phyloP scores from a whole-genome alignment of 148 eudicot genomes.

The Rheum nobile region DNA sequence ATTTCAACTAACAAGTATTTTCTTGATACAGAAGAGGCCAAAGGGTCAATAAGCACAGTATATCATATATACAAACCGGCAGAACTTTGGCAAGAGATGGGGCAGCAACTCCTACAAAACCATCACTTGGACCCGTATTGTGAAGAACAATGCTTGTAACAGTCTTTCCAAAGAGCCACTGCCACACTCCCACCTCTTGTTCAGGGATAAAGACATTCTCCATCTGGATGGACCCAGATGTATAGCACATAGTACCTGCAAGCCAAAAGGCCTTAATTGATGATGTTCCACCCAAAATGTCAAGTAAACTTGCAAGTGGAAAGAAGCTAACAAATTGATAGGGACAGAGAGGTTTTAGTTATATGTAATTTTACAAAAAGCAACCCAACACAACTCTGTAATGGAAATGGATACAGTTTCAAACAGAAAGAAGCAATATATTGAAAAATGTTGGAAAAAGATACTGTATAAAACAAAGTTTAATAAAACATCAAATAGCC shows the following conservation, averaged over 20 bases:
- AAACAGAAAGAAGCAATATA: neutral
- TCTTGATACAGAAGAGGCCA: neutral
- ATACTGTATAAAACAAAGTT: neutral
- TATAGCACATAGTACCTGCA: conserved; percentile 96
- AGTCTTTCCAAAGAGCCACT: conserved; percentile 87
- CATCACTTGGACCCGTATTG: conserved; percentile 69
- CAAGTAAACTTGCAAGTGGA: neutral
- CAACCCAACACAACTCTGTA: neutral
- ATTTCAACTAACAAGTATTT: neutral
- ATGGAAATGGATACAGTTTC: neutral
- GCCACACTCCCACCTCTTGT: conserved; percentile 91
- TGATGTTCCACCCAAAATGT: neutral
- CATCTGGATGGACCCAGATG: conserved; percentile 80
- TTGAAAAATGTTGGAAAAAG: neutral
- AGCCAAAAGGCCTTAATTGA: neutral
- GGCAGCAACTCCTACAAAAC: conserved; percentile 90
- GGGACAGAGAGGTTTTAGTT: neutral
- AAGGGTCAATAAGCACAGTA: neutral
- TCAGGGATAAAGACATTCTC: conserved; percentile 76
- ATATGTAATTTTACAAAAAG: neutral
- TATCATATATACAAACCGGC: conserved; percentile 42
- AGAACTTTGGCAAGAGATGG: conserved; percentile 85
- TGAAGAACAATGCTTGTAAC: conserved; percentile 57
- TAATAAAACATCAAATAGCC: neutral
- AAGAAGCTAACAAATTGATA: neutral